Percentiles rank a stretch among this genome's conserved stretches.
Conservation (phyloP, 768 basidiomycete genomes). For the Xanthoconium purpureum region DNA sequence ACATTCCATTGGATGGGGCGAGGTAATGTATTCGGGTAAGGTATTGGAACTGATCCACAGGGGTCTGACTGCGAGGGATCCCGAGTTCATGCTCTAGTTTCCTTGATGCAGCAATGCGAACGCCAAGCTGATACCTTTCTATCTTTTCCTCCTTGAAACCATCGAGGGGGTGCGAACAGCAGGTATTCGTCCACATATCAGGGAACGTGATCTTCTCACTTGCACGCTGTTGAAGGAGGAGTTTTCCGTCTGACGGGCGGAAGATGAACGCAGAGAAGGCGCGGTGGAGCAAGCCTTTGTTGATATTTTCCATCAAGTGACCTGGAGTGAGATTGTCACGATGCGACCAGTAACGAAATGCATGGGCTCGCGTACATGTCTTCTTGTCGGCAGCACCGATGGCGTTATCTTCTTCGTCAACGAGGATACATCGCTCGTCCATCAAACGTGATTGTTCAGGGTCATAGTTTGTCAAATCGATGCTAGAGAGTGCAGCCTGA, state of each 20-base stretch:
- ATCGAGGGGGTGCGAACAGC: conserved; percentile 94
- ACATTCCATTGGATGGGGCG: conserved; percentile 85
- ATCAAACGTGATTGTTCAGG: conserved; percentile 91
- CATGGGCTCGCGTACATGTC: conserved; percentile 62
- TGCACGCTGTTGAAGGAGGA: conserved; percentile 92
- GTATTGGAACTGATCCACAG: conserved; percentile 86
- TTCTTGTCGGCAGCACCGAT: conserved; percentile 94
- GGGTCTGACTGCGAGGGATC: conserved; percentile 75
- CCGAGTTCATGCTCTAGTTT: conserved; percentile 98
- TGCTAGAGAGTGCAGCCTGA: conserved; percentile 59
- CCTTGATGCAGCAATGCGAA: conserved; percentile 85
- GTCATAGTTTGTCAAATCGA: conserved; percentile 85
- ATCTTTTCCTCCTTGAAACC: conserved; percentile 85
- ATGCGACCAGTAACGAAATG: not conserved
- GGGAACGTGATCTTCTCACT: conserved; percentile 99
- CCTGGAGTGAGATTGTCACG: conserved; percentile 38
- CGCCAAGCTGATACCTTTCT: conserved; percentile 76
- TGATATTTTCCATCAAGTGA: conserved; percentile 97
- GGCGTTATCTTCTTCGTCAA: conserved; percentile 81
- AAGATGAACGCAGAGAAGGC: conserved; percentile 98
- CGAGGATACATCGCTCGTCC: conserved; percentile 93
- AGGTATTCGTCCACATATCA: conserved; percentile 99
- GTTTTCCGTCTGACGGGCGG: conserved; percentile 87
- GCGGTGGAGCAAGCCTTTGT: conserved; percentile 89
- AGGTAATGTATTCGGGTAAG: conserved; percentile 96